Percentiles rank a stretch among this genome's conserved stretches.
Conservation (phyloP, 768 basidiomycete genomes). For the Roridomyces roridus region DNA sequence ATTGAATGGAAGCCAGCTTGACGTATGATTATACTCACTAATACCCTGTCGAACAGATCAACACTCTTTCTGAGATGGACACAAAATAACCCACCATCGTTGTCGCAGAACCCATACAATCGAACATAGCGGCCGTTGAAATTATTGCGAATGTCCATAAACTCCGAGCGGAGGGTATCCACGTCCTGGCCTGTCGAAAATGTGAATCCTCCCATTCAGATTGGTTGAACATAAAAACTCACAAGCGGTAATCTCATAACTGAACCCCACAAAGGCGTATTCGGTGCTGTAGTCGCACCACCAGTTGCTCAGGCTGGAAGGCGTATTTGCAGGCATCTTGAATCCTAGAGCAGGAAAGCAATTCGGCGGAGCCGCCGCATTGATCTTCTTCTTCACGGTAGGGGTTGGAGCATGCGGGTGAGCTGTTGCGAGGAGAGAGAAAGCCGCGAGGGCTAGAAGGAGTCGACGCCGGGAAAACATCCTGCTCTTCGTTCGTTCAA, state of each 20-base stretch:
- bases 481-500: background rate
- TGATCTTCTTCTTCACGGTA: background rate
- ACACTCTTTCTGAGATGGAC: background rate
- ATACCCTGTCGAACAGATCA: constrained; percentile 36
- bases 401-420: background rate
- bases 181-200: constrained; percentile 59
- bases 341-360: constrained; percentile 54
- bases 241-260: constrained; percentile 77
- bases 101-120: constrained; percentile 56
- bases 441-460: constrained; percentile 5
- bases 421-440: background rate
- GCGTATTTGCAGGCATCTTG: constrained; percentile 57
- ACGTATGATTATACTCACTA: constrained; percentile 40
- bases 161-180: constrained; percentile 56
- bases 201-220: constrained; percentile 12
- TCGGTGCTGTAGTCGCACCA: constrained; percentile 71
- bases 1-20: constrained; percentile 1
- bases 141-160: constrained; percentile 60
- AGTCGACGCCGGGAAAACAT: background rate
- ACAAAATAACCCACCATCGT: constrained; percentile 15
- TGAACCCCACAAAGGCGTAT: constrained; percentile 80
- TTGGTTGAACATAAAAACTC: constrained; percentile 26
- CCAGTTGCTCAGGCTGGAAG: constrained; percentile 54
- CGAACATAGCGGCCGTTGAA: constrained; percentile 74
- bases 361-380: constrained; percentile 31